Base-by-base conservation (phyloP, 768 basidiomycete species). In the Agrocybe praecox region DNA sequence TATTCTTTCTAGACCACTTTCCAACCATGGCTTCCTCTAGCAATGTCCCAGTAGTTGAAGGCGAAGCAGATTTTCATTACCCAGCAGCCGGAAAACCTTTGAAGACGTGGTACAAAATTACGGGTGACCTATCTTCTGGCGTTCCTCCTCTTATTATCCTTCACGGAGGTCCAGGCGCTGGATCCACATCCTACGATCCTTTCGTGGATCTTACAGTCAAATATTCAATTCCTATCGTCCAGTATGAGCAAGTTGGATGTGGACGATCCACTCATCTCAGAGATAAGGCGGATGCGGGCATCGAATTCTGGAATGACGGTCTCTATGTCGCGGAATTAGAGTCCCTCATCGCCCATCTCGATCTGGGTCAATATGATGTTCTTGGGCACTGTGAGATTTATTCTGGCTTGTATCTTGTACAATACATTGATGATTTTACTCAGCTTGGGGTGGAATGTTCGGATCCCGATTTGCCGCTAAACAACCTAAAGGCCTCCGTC, bases 161-260 rank as follows among this genome's bases (percentile, higher is more conserved):
- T 5, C 85, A 86, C 57, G 84, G 82, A 9, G 84, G 84, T 8
- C 83, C 83, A 12, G 83, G 85, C 2, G 59, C 71, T 4, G 63
- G 72, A n/a, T 76, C 78, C 54, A 65, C 73, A 42, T 79, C 80
- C 63, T 65, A 82, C 17, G 67, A 73, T 34, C 57, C 71, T 34
- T 60, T 79, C 58, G 65, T 72, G 36, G 76, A 78, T 45, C 71
- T 83, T 46, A 70, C 74, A 22, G 54, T 57, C 6, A 60, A 65
- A 10, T 62, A 71, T 52, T 46, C 59, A 26, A 80, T 79, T 46
- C 82, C 83, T 11, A 72, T 85, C 61, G 62, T 87, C 40, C 62
- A 84, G 46, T 85, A 86, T 67, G 82, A 84, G 63, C 85, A 86
- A 62, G 55, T 86, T 45, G 84, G 84, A 8, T 75, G 68, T 53